Evolutionary conservation across 352 stramenopile genomes (phyloP).

Genomic region (Peronospora tabacina): DNA sequence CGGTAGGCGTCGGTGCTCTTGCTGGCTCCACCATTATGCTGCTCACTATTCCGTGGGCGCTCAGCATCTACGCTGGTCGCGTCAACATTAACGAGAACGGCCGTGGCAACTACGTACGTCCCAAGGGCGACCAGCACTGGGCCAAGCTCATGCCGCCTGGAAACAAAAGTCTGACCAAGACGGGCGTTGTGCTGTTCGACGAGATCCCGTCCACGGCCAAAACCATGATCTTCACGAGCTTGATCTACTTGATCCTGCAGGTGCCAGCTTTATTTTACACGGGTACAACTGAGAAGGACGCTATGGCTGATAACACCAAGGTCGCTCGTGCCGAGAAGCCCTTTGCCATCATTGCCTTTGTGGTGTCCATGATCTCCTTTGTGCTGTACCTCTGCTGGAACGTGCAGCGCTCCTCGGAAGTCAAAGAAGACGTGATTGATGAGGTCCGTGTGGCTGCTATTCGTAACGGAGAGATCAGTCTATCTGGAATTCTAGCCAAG

Average conservation of each 20-base stretch:
- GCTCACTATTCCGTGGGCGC: slow-evolving; percentile 95
- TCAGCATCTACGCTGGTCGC: slow-evolving; percentile 89
- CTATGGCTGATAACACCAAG: slow-evolving; percentile 49
- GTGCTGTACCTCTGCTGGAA: slow-evolving; percentile 90
- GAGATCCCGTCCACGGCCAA: slow-evolving; percentile 85
- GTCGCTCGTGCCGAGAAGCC: slow-evolving; percentile 83
- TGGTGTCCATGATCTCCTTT: slow-evolving; percentile 88
- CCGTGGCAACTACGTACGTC: slow-evolving; percentile 75
- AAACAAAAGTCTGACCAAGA: slow-evolving; percentile 55
- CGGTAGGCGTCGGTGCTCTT: slow-evolving; percentile 95
- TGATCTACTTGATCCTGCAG: slow-evolving; percentile 95
- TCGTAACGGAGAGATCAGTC: slow-evolving; percentile 59
- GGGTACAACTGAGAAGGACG: slow-evolving; percentile 47
- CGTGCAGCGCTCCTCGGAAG: slow-evolving; percentile 65
- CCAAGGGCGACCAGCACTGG: slow-evolving; percentile 73
- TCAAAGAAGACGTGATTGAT: slow-evolving; percentile 58
- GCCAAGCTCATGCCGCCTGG: slow-evolving; percentile 79
- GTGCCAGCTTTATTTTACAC: slow-evolving; percentile 89
- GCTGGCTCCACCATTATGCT: slow-evolving; percentile 99
- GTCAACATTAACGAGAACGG: slow-evolving; percentile 91
- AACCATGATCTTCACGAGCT: slow-evolving; percentile 89
- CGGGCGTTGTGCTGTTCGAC: slow-evolving; percentile 74
- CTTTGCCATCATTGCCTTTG: slow-evolving; percentile 85
- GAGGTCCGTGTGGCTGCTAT: slow-evolving; percentile 69
- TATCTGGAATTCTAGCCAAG: slow-evolving; percentile 71